phyloP scores from a whole-genome alignment of 768 basidiomycete species.

The Infundibulicybe gibba region DNA sequence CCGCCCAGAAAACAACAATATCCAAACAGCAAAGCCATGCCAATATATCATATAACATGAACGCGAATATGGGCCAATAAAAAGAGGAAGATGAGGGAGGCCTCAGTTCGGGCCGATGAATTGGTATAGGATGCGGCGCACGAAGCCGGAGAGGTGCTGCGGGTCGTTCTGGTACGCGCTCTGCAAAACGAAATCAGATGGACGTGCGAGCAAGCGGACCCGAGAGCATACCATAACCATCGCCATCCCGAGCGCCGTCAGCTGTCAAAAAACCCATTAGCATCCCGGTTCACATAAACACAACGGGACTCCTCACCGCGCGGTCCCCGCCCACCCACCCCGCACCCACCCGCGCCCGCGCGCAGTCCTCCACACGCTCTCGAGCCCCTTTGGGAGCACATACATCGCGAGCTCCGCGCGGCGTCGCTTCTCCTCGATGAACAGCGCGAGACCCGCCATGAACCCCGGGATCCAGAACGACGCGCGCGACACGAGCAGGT shows the following conservation, averaged over 20 bases:
- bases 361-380: conserved; percentile 85
- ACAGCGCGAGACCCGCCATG: conserved; percentile 69
- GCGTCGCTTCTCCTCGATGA: conserved; percentile 86
- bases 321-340: conserved; percentile 59
- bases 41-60: no score
- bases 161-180: conserved; percentile 84
- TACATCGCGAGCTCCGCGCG: conserved; percentile 92
- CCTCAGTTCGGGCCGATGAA: conserved; percentile 84
- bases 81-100: no score
- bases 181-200: conserved; percentile 25
- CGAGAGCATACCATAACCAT: conserved; percentile 76
- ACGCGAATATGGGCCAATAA: no score
- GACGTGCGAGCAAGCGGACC: no score
- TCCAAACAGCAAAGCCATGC: no score
- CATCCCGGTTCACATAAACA: conserved; percentile 5
- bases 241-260: conserved; percentile 78
- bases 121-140: conserved; percentile 80
- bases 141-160: conserved; percentile 79
- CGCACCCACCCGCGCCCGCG: conserved; percentile 75
- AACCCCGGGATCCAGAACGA: conserved; percentile 78
- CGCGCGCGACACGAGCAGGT: conserved; percentile 60
- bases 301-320: conserved; percentile 36
- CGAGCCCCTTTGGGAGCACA: conserved; percentile 83
- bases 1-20: no score
- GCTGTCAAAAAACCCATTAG: conserved; percentile 21